A percentile compares a stretch with the other conserved stretches of the same genome.
These are phyloP conservation scores for Biancaea sappan DNA, from an alignment of 306 rosid species.

Conservation along the genomic window DNA sequence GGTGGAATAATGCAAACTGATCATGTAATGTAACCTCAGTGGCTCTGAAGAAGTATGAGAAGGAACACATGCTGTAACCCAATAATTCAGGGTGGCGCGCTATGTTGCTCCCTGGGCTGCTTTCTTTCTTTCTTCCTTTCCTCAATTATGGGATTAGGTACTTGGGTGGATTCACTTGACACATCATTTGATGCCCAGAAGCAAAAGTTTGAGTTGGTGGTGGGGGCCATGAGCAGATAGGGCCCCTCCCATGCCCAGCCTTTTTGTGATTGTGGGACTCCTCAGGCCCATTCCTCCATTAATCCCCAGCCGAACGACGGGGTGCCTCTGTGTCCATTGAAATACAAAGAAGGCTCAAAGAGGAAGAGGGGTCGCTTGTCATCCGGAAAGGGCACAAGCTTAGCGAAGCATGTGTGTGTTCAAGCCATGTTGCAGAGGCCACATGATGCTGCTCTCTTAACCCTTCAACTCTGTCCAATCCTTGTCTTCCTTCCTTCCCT, in stretches of 20 bases:
- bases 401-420: slow-evolving; percentile 29
- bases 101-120: neutral
- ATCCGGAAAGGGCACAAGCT: slow-evolving; percentile 29
- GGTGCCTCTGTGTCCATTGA: neutral
- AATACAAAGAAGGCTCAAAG: slow-evolving; percentile 29
- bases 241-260: too few species aligned
- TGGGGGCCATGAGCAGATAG: too few species aligned
- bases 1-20: slow-evolving; percentile 2
- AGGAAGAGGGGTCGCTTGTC: slow-evolving; percentile 27
- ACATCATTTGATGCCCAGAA: slow-evolving; percentile 38
- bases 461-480: slow-evolving; percentile 36
- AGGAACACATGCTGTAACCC: slow-evolving; percentile 34
- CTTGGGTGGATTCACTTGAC: slow-evolving; percentile 32
- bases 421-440: slow-evolving; percentile 35
- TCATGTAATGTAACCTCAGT: slow-evolving; percentile 34
- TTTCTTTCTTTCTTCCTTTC: slow-evolving; percentile 34
- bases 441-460: slow-evolving; percentile 37
- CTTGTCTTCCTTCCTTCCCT: slow-evolving; percentile 25
- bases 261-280: too few species aligned
- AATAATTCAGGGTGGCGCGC: slow-evolving; percentile 31
- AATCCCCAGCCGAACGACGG: slow-evolving; percentile 23
- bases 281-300: neutral
- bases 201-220: slow-evolving; percentile 22
- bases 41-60: slow-evolving; percentile 32
- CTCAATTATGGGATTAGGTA: slow-evolving; percentile 40